These are phyloP conservation scores for Ascochyta rabiei DNA, from an alignment of 2,329 filamentous ascomycete species.

Conservation along the genomic window DNA sequence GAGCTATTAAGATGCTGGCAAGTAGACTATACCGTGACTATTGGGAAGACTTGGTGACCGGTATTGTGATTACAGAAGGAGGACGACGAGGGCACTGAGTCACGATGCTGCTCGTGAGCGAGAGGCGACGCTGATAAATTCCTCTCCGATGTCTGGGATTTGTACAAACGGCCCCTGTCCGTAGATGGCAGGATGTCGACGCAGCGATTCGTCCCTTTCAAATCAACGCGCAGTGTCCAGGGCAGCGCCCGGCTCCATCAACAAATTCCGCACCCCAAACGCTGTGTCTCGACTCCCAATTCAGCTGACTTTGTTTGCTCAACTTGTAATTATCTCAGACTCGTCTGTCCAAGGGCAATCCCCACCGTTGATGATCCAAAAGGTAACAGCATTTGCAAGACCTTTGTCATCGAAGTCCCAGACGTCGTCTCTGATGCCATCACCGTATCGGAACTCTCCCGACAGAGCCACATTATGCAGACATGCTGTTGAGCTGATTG, in stretches of 20 bases:
- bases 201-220: not conserved
- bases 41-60: not conserved
- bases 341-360: not conserved
- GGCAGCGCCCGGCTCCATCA: not conserved
- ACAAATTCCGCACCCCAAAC: not conserved
- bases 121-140: not conserved
- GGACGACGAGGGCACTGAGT: not conserved
- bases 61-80: not conserved
- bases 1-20: not conserved
- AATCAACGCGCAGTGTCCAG: not conserved
- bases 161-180: not conserved
- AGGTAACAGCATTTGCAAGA: not conserved
- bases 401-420: constrained; percentile 1
- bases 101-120: not conserved
- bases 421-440: not conserved
- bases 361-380: not conserved
- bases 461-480: not conserved
- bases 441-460: not conserved
- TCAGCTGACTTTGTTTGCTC: too few species aligned
- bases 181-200: not conserved
- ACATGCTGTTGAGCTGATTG: not conserved
- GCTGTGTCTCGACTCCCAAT: not conserved
- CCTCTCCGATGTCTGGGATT: not conserved
- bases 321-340: too few species aligned
- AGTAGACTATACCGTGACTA: not conserved